Base-by-base conservation (phyloP, 345 rosid species). In the Rhodomyrtus tomentosa region DNA sequence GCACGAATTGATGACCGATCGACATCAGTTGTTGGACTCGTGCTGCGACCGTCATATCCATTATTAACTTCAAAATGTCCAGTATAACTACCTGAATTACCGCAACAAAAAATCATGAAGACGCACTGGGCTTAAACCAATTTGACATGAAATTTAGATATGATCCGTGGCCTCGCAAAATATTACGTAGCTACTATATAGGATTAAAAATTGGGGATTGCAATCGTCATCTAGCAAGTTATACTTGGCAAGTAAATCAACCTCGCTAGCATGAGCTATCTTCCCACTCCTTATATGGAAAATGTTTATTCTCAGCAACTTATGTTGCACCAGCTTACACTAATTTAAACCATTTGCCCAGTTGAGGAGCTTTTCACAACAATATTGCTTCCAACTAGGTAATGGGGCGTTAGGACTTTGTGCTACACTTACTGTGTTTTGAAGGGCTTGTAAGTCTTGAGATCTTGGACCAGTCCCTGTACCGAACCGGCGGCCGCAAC, bases 401-500 rank as follows among this genome's bases (percentile, higher is more conserved):
- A 29, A 16, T 38, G 82, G 82, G 29, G 20, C 32, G n/a, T 6
- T 49, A 10, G 50, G 52, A 22, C 84, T 36, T 15, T 16, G 32
- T 29, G 54, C 45, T 52, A 40, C 22, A 20, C n/a, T n/a, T 87
- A 54, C 32, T 85, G 87, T 51, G 90, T 85, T 72, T 88, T 72
- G 90, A 96, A 96, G 22, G 99, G 98, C 93, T 91, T 92, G 85
- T 90, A 96, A 18, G 87, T 40, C 92, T 87, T 90, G 86, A 96
- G 90, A 81, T 91, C 89, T 7, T 83, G 85, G 50, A 88, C 38
- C 80, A 96, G 86, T 58, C 98, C 98, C 82, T 93, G 89, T 80
- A 96, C 38, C n/a, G 98, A 93, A 50, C 98, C 98, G n/a, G 89
- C 90, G 0, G 93, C 96, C 0, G 97, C 97, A 24, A 95, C 79